Base-by-base conservation (phyloP, 2,329 filamentous ascomycete species). In the Beauveria sp. region DNA sequence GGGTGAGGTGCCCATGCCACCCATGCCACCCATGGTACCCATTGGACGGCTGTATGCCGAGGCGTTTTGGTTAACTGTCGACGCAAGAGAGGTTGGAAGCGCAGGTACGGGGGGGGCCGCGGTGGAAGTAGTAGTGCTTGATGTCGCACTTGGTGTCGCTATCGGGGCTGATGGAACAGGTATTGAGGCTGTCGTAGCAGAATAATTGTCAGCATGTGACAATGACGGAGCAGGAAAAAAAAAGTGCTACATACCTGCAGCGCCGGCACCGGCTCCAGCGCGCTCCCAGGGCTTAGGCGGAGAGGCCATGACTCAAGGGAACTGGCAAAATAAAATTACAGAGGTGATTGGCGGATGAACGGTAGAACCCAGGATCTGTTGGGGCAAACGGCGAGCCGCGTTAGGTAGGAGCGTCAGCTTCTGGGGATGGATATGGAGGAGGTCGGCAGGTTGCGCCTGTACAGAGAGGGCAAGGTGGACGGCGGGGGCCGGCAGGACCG, bases 231-330 rank as follows among this genome's bases (percentile, higher is more conserved):
- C 57, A 54, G 43, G 42, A 58, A 34, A 24, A 55, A 64, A 70
- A 77, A 75, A 70, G 79, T 71, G 70, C 65, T 38, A 63, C 55
- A 43, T 60, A 63, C 61, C 61, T 53, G 71, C 71, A 66, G 78
- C 71, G 67, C 80, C 80, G 65, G 85, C 83, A 76, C 88, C 89
- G 67, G 88, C 83, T 75, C 88, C 89, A 67, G 88, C 84, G 75
- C 88, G 85, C 79, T 99, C 95, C 95, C 95, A 99, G 52, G 95
- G 95, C 78, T 99, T 99, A 61, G 95, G 95, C 72, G 95, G 95
- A 75, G 93, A 97, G 66, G 84, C 84, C 82, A 87, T 87, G 65
- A 42, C 64, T 55, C 26, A 24, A 51, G 20, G 31, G 38, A 45
- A 45, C 10, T 59, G 45, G 28, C 31, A 14, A n/a, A 28, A 62